Conservation (phyloP, 305 asterid genomes). For the Withania somnifera region DNA sequence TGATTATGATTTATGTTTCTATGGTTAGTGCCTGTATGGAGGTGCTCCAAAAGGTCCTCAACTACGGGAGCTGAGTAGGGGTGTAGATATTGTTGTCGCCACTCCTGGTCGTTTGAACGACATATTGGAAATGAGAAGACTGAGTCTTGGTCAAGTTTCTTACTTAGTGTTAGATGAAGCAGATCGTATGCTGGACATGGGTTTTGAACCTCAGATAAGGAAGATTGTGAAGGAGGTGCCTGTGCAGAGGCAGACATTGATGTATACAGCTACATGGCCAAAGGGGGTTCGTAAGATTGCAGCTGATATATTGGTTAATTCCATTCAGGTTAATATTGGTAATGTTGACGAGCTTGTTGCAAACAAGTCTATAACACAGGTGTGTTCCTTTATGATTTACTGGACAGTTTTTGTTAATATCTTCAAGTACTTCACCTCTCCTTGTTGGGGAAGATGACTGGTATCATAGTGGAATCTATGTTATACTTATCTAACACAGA, state of each 20-base stretch:
- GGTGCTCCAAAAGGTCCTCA: conserved; percentile 13
- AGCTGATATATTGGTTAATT: conserved; percentile 9
- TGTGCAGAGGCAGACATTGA: conserved; percentile 6
- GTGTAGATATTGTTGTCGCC: conserved; percentile 11
- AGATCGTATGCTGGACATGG: conserved; percentile 16
- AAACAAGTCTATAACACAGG: conserved; percentile 13
- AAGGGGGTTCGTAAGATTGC: conserved; percentile 15
- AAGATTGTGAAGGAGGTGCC: conserved; percentile 15
- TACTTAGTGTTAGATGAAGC: conserved; percentile 13
- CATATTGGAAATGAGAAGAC: conserved; percentile 10
- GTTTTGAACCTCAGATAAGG: conserved; percentile 15
- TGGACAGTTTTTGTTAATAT: background rate
- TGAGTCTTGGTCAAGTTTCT: conserved; percentile 8
- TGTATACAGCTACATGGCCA: conserved; percentile 15
- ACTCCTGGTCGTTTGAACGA: conserved; percentile 15
- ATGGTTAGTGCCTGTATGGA: conserved; percentile 11
- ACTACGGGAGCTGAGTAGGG: conserved; percentile 8
- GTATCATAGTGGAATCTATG: background rate
- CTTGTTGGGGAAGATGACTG: background rate
- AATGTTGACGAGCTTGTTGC: conserved; percentile 14
- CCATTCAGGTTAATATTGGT: conserved; percentile 12
- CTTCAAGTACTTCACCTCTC: background rate
- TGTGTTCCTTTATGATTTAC: background rate
- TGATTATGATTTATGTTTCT: background rate
- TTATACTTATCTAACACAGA: background rate